phyloP scores from a whole-genome alignment of 768 basidiomycete species.

The Filobasidium wieringae region DNA sequence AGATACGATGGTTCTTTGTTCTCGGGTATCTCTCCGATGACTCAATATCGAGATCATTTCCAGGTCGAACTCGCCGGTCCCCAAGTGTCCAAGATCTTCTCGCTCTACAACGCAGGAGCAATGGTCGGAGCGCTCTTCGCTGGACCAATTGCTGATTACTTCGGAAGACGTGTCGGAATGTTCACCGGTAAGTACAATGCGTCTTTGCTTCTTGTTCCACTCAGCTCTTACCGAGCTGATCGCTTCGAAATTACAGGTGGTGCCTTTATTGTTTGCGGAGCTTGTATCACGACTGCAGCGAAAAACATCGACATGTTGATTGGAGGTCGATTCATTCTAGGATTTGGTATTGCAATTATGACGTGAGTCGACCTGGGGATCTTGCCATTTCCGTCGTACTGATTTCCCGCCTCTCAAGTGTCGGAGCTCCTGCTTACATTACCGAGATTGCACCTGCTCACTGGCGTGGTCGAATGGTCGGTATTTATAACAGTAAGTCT shows the following conservation, averaged over 20 bases:
- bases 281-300: constrained; percentile 45
- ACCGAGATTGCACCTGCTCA: constrained; percentile 49
- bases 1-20: constrained; percentile 24
- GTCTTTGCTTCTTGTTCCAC: too few species aligned
- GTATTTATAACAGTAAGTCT: constrained; percentile 20
- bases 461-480: constrained; percentile 22
- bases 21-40: constrained; percentile 23
- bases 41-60: constrained; percentile 21
- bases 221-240: too few species aligned
- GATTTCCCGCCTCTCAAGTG: background rate
- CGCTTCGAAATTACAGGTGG: constrained; percentile 36
- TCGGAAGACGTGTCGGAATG: background rate
- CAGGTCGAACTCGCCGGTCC: constrained; percentile 14
- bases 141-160: constrained; percentile 4
- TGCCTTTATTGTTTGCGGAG: constrained; percentile 37
- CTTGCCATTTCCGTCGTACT: background rate
- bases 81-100: constrained; percentile 23
- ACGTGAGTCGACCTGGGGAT: constrained; percentile 17
- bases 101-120: constrained; percentile 17
- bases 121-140: constrained; percentile 7
- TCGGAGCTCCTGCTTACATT: constrained; percentile 42
- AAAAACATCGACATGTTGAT: constrained; percentile 45
- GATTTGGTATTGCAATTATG: constrained; percentile 45
- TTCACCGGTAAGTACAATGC: background rate
- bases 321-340: constrained; percentile 45